Percentiles rank a stretch among this genome's conserved stretches.
phyloP scores from a whole-genome alignment of 768 basidiomycete species.

The Myochromella boudieri region DNA sequence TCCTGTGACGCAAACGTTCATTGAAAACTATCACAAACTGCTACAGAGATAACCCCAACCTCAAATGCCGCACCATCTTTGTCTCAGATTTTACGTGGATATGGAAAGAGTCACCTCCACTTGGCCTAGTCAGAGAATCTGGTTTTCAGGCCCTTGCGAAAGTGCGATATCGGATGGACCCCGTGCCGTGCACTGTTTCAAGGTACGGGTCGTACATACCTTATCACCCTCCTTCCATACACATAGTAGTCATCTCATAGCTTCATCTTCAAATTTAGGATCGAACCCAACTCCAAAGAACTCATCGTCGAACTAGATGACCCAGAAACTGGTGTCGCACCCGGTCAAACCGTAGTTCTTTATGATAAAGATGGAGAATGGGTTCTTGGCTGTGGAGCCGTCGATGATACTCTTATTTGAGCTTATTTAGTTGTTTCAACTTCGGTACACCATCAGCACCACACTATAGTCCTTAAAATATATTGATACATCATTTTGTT shows the following conservation, averaged over 20 bases:
- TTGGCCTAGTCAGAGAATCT: conserved; percentile 32
- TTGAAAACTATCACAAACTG: background rate
- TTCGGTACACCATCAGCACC: too few relatives aligned
- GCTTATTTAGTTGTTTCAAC: too few relatives aligned
- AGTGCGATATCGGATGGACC: conserved; percentile 69
- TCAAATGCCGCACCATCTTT: conserved; percentile 41
- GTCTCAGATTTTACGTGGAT: conserved; percentile 73
- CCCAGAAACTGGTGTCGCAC: conserved; percentile 67
- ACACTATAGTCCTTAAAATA: too few relatives aligned
- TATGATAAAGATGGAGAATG: conserved; percentile 67
- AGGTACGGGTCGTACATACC: conserved; percentile 34
- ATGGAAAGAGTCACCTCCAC: conserved; percentile 61
- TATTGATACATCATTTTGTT: too few relatives aligned
- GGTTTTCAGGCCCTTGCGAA: conserved; percentile 56
- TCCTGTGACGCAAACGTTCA: background rate
- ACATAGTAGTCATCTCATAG: too few relatives aligned
- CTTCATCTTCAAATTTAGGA: conserved; percentile 11
- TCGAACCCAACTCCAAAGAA: conserved; percentile 14
- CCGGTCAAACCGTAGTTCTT: conserved; percentile 78
- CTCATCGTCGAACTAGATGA: conserved; percentile 51
- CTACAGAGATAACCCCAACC: conserved; percentile 56
- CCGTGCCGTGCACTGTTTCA: conserved; percentile 51
- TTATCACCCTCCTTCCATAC: too few relatives aligned
- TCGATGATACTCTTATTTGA: conserved; percentile 39
- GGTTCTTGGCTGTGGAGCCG: conserved; percentile 85